Evolutionary conservation across 805 yeast genomes (phyloP).

Genomic region (Brettanomyces custersianus): DNA sequence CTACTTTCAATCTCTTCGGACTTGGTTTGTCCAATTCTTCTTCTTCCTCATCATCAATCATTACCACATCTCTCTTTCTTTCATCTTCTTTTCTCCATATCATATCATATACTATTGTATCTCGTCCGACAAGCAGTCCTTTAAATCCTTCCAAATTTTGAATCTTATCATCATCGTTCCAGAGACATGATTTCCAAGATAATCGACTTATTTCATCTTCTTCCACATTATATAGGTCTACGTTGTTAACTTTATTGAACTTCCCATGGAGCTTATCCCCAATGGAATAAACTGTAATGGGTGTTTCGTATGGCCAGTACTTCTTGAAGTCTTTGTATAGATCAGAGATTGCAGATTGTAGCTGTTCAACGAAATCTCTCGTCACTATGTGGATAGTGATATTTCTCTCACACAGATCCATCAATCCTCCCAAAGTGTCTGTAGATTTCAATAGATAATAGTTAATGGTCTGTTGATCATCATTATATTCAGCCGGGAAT

Average conservation of each 20-base stretch:
- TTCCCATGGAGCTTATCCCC: background rate
- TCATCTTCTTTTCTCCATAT: background rate
- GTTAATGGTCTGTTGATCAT: background rate
- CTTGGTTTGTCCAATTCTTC: too few relatives aligned
- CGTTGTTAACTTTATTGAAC: background rate
- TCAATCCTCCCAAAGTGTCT: constrained; percentile 1
- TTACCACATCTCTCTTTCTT: background rate
- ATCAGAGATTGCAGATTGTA: background rate
- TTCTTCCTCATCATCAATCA: too few relatives aligned
- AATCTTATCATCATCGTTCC: background rate
- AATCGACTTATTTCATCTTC: background rate
- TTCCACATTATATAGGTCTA: background rate
- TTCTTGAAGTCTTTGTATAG: background rate
- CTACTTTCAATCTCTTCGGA: too few relatives aligned
- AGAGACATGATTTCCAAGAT: background rate
- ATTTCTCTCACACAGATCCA: background rate
- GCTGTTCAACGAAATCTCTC: background rate
- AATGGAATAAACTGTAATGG: background rate
- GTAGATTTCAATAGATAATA: constrained; percentile 1
- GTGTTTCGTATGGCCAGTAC: background rate
- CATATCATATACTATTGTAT: background rate
- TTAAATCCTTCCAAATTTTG: background rate
- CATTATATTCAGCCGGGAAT: background rate
- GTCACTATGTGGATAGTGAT: background rate
- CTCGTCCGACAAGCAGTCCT: background rate